These are phyloP conservation scores for Pyrenochaeta sp. DNA, from an alignment of 2,329 filamentous ascomycete species.

Conservation along the genomic window DNA sequence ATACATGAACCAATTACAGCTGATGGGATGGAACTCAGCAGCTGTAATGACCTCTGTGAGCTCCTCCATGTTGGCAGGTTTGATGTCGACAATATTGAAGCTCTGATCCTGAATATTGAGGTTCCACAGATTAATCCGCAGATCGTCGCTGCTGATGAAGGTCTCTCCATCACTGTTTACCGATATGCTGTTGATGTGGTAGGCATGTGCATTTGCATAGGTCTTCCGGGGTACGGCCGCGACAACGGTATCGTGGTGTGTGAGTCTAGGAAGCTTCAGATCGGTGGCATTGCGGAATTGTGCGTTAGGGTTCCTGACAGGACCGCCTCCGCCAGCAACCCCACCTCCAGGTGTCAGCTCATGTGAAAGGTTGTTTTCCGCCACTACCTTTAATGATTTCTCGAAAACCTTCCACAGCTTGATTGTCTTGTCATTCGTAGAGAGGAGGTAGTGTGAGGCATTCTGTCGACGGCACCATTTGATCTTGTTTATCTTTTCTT, in stretches of 20 bases:
- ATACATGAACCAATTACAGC: slow-evolving; percentile 99
- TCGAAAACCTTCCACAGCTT: slow-evolving; percentile 99
- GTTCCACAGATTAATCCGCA: slow-evolving; percentile 99
- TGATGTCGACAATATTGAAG: slow-evolving; percentile 99
- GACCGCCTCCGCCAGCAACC: slow-evolving; percentile 78
- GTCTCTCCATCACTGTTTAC: slow-evolving; percentile 99
- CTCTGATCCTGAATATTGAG: slow-evolving; percentile 99
- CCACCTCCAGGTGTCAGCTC: slow-evolving; percentile 82
- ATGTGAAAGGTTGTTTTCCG: slow-evolving; percentile 97
- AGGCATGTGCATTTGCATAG: slow-evolving; percentile 97
- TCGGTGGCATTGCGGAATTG: slow-evolving; percentile 83
- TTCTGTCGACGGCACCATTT: slow-evolving; percentile 99
- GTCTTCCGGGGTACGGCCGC: slow-evolving; percentile 94
- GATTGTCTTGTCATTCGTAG: slow-evolving; percentile 99
- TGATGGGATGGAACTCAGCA: slow-evolving; percentile 94
- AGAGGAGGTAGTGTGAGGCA: slow-evolving; percentile 96
- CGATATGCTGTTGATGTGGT: slow-evolving; percentile 99
- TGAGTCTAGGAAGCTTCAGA: slow-evolving; percentile 92
- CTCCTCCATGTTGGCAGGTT: slow-evolving; percentile 99
- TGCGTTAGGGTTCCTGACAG: slow-evolving; percentile 74
- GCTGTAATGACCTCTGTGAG: slow-evolving; percentile 98
- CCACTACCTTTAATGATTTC: slow-evolving; percentile 98
- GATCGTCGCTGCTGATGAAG: slow-evolving; percentile 97
- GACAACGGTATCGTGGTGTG: slow-evolving; percentile 97
- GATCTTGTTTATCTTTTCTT: slow-evolving; percentile 99